Conservation (phyloP, 2,329 filamentous ascomycete species). For the Trichophyton verrucosum region DNA sequence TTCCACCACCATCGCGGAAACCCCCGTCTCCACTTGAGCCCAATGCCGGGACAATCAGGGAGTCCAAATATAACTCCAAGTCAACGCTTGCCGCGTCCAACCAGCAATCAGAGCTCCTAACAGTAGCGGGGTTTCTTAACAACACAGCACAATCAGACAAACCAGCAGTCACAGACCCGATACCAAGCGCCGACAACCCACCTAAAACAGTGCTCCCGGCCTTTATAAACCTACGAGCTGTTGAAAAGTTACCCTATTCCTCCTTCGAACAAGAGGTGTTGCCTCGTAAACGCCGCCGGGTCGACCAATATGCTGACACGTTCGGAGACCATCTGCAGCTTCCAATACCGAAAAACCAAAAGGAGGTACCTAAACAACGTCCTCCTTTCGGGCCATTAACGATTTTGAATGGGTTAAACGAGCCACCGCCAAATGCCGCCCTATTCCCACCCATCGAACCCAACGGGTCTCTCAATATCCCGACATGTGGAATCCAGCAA, state of each 20-base stretch:
- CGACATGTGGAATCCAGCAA: slow-evolving; percentile 18
- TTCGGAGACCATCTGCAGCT: slow-evolving; percentile 36
- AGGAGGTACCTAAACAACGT: slow-evolving; percentile 28
- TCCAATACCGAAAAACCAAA: slow-evolving; percentile 36
- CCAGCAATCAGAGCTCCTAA: slow-evolving; percentile 26
- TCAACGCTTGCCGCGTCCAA: slow-evolving; percentile 18
- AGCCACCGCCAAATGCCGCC: slow-evolving; percentile 50
- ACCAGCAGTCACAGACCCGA: slow-evolving; percentile 17
- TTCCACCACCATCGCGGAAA: slow-evolving; percentile 30
- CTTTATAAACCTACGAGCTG: slow-evolving; percentile 37
- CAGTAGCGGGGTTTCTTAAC: slow-evolving; percentile 26
- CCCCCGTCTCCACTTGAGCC: slow-evolving; percentile 36
- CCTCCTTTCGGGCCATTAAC: slow-evolving; percentile 35
- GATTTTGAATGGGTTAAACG: slow-evolving; percentile 48
- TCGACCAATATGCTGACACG: slow-evolving; percentile 30
- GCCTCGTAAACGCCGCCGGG: slow-evolving; percentile 32
- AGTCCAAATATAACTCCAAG: slow-evolving; percentile 22
- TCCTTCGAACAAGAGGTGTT: slow-evolving; percentile 27
- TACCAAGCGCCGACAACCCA: slow-evolving; percentile 21
- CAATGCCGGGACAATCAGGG: slow-evolving; percentile 25
- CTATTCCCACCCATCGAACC: slow-evolving; percentile 50
- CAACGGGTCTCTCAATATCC: slow-evolving; percentile 29
- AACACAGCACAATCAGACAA: slow-evolving; percentile 22
- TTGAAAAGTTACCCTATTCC: slow-evolving; percentile 34
- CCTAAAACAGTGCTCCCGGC: slow-evolving; percentile 33